Evolutionary conservation across 2,329 filamentous ascomycete genomes (phyloP).

Genomic region (Coniosporium tulheliwenetii): DNA sequence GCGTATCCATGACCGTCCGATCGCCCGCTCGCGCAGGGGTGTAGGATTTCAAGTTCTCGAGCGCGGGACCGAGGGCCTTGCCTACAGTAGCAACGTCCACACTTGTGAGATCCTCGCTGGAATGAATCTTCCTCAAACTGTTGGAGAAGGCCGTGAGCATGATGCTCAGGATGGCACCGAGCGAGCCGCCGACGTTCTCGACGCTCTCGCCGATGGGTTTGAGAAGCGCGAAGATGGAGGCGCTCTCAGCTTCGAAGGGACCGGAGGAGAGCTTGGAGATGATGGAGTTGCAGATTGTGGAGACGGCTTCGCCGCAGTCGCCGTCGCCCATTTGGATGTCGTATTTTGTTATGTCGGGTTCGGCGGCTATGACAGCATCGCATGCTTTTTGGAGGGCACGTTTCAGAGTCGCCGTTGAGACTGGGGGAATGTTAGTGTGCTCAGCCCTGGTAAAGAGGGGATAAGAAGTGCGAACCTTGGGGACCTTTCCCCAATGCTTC

Average conservation of each 20-base stretch:
- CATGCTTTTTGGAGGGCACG: conserved; percentile 25
- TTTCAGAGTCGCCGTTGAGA: conserved; percentile 13
- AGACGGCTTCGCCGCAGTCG: conserved; percentile 45
- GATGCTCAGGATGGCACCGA: conserved; percentile 20
- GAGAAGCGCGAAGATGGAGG: conserved; percentile 15
- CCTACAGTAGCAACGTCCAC: conserved; percentile 7
- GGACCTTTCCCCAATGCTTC: conserved; percentile 5
- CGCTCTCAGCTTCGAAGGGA: conserved; percentile 8
- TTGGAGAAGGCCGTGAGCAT: conserved; percentile 21
- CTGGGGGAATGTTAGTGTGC: too few relatives aligned
- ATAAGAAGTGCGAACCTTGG: conserved; percentile 2
- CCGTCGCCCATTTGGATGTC: conserved; percentile 50
- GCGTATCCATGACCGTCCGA: conserved; percentile 20
- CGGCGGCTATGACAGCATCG: conserved; percentile 36
- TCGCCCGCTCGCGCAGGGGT: conserved; percentile 18
- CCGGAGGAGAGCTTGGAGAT: conserved; percentile 14
- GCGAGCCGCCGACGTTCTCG: conserved; percentile 21
- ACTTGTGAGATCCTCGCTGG: conserved; percentile 1
- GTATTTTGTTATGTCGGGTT: conserved; percentile 47
- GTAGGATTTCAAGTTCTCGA: conserved; percentile 26
- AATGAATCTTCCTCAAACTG: conserved; percentile 13
- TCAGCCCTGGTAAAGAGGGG: neutral
- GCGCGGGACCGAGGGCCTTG: conserved; percentile 17
- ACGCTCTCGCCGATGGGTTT: conserved; percentile 17
- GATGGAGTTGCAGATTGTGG: conserved; percentile 18